Evolutionary conservation across 164 flowering plant species (phyloP), one percentile per base, ranked within the genome.

Genomic region (Magnolia kwangsiensis): DNA sequence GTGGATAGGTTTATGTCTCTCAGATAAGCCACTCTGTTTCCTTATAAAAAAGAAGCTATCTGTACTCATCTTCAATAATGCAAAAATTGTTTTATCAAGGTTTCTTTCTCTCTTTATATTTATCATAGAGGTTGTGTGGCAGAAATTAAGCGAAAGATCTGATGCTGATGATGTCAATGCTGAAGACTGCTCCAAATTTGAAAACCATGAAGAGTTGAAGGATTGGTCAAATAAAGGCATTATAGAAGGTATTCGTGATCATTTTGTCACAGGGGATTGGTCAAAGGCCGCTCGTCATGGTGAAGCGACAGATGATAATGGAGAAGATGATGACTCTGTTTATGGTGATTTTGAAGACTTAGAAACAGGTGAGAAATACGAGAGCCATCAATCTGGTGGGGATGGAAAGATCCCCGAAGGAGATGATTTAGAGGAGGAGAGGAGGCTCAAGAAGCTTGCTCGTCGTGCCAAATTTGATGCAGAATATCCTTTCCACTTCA

Each of bases 301-400:
- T 83, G 83, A 86, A 74, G 63, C 49, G 8, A 75, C 84, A 37
- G 84, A 82, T 29, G 81, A 66, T 78, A 74, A 76, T 50, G 69
- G 27, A 75, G 90, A 79, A 7, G 88, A 86, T 51, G 91, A 85
- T 71, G 93, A 86, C 76, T 76, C 63, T 71, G 84, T 83, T 18
- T 85, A 84, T 84, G 99, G 96, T 64, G 97, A 94, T 9, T 90
- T 96, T 89, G 99, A 96, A 85, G 99, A 96, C 80, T 51, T 96
- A 78, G 99, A 94, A 83, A 88, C 95, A 4, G 98, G 94, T 71
- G 85, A 90, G 82, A 86, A 90, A 77, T 73, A 78, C 79, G 77
- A 68, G 18, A 45, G 74, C 9, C 82, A 31, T 51, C 82, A 70
- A 69, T 63, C 51, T 76, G 82, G 29, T 7, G 75, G 68, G 20